A percentile compares a stretch with the other conserved stretches of the same genome.
phyloP scores from a whole-genome alignment of 2,329 filamentous ascomycete genomes.

The Scedosporium dehoogii region DNA sequence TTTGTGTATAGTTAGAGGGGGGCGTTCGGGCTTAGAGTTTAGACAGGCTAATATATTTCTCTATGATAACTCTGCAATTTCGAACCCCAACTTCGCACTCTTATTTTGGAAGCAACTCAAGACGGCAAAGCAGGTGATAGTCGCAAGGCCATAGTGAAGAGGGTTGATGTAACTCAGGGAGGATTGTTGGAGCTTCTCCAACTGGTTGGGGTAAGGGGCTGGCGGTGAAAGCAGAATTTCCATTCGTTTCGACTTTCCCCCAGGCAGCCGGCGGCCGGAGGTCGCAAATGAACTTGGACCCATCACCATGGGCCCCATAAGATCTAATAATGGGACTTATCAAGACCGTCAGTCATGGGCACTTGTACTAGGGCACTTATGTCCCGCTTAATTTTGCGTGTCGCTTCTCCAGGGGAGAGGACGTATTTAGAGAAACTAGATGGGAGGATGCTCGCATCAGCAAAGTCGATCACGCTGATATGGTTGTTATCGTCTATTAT shows the following conservation, averaged over 20 bases:
- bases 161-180: background rate
- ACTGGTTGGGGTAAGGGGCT: background rate
- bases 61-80: background rate
- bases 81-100: background rate
- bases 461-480: conserved; percentile 11
- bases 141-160: background rate
- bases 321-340: conserved; percentile 4
- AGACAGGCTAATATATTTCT: background rate
- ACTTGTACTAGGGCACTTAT: conserved; percentile 7
- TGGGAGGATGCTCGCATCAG: conserved; percentile 11
- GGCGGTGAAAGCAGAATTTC: background rate
- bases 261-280: background rate
- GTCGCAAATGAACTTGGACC: background rate
- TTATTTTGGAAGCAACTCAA: background rate
- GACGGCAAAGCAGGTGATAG: background rate
- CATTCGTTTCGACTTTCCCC: background rate
- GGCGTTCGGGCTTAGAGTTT: background rate
- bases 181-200: background rate
- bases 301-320: background rate
- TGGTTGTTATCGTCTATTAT: conserved; percentile 10
- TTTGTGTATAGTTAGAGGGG: background rate
- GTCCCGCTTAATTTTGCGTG: conserved; percentile 2
- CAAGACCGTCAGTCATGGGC: conserved; percentile 8
- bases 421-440: conserved; percentile 11
- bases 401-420: background rate